Evolutionary conservation across 768 basidiomycete species (phyloP).

Genomic region (Calocybe indica): DNA sequence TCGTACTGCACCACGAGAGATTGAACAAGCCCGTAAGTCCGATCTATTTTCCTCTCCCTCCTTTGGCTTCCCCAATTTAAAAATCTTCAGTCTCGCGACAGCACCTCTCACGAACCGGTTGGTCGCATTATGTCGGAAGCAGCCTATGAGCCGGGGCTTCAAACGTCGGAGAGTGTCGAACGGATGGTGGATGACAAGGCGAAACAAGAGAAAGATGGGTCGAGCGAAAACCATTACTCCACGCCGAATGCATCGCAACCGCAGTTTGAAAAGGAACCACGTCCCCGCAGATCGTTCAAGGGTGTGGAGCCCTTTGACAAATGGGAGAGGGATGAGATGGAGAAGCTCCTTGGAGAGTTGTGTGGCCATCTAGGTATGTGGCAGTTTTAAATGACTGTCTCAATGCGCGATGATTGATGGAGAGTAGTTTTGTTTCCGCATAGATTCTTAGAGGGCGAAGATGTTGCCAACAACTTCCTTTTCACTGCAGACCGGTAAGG

Average conservation of each 20-base stretch:
- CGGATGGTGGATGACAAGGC: conserved; percentile 17
- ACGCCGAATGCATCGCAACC: conserved; percentile 14
- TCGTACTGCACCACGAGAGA: conserved; percentile 68
- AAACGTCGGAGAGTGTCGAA: conserved; percentile 20
- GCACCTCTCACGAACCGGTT: conserved; percentile 34
- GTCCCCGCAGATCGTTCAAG: conserved; percentile 31
- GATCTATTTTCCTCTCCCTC: neutral
- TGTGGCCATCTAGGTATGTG: conserved; percentile 82
- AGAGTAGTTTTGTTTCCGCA: conserved; percentile 72
- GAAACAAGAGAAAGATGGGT: conserved; percentile 21
- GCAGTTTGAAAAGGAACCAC: conserved; percentile 29
- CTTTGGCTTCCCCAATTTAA: conserved; percentile 6
- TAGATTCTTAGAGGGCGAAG: conserved; percentile 90
- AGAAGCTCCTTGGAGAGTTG: conserved; percentile 65
- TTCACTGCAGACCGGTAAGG: conserved; percentile 81
- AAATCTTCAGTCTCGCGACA: conserved; percentile 35
- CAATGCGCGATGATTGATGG: conserved; percentile 3
- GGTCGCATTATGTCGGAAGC: conserved; percentile 56
- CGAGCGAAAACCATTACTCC: conserved; percentile 21
- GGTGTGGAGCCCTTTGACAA: conserved; percentile 71
- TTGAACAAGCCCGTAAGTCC: conserved; percentile 57
- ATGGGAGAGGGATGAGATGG: conserved; percentile 88
- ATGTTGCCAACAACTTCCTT: conserved; percentile 86
- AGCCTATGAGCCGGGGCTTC: conserved; percentile 30
- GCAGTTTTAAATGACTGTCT: neutral